A percentile compares a stretch with the other conserved stretches of the same genome.
phyloP scores from a whole-genome alignment of 2,329 filamentous ascomycete species.

The Diaporthe citriasiana region DNA sequence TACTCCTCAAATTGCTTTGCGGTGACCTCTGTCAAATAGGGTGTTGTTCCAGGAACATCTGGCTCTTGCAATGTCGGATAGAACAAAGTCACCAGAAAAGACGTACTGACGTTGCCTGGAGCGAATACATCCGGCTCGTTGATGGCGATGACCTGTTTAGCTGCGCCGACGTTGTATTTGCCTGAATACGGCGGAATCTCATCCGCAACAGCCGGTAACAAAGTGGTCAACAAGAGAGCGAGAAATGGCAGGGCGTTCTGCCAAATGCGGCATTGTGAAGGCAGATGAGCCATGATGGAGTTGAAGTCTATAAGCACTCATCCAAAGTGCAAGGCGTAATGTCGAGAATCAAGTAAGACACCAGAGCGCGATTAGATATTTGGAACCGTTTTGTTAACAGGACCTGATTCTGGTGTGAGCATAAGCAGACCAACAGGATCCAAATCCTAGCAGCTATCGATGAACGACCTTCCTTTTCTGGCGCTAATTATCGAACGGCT shows the following conservation, averaged over 20 bases:
- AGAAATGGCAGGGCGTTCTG: background rate
- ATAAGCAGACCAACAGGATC: background rate
- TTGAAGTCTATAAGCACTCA: rapidly evolving
- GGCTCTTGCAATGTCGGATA: conserved; percentile 21
- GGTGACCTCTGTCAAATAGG: conserved; percentile 8
- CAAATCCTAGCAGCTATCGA: background rate
- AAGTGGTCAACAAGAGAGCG: background rate
- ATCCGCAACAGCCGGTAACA: background rate
- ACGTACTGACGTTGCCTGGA: conserved; percentile 15
- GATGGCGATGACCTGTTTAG: conserved; percentile 15
- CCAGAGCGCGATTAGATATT: background rate
- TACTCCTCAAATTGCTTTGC: background rate
- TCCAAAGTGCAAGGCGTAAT: background rate
- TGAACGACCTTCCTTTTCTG: conserved; percentile 7
- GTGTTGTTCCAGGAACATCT: conserved; percentile 6
- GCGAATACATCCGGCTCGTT: background rate
- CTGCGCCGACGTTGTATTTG: conserved; percentile 23
- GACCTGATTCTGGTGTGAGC: background rate
- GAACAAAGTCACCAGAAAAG: conserved; percentile 25
- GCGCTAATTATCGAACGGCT: background rate
- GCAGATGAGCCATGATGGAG: background rate
- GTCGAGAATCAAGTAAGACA: too few relatives aligned
- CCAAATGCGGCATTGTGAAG: background rate
- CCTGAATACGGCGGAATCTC: conserved; percentile 29
- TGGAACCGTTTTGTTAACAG: background rate